These are phyloP conservation scores for Fragaria vesca DNA, from an alignment of 306 rosid species.

Conservation along the genomic window DNA sequence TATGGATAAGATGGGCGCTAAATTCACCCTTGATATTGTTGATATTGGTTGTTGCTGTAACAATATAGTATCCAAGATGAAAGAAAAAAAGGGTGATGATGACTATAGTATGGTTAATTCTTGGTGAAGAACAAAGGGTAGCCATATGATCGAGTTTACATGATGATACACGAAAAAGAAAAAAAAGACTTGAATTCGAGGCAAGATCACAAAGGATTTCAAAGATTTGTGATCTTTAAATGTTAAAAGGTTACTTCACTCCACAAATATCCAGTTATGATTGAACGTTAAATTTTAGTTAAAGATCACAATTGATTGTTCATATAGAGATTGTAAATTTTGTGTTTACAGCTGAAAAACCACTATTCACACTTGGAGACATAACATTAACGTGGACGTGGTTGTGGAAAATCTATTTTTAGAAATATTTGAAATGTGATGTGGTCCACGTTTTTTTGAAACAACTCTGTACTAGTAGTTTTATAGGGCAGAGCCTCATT, in stretches of 20 bases:
- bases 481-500: too few relatives aligned
- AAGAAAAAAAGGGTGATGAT: not conserved
- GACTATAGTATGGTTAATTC: too few relatives aligned
- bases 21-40: not conserved
- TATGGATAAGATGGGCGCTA: not conserved
- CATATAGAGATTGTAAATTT: not conserved
- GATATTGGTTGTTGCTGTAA: not conserved
- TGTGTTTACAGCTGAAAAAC: too few relatives aligned
- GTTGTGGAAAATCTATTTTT: too few relatives aligned
- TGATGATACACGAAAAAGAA: too few relatives aligned
- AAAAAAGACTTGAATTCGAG: not conserved
- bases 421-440: not conserved
- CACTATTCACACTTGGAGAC: too few relatives aligned
- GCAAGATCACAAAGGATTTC: not conserved
- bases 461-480: too few relatives aligned
- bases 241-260: not conserved
- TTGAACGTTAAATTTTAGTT: not conserved
- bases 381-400: too few relatives aligned
- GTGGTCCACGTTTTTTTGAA: not conserved
- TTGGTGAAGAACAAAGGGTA: too few relatives aligned
- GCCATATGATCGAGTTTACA: not conserved
- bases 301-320: not conserved
- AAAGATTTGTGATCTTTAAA: too few relatives aligned
- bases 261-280: not conserved
- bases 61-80: not conserved